Conservation (phyloP, 2,329 filamentous ascomycete genomes). For the Alternaria longipes region DNA sequence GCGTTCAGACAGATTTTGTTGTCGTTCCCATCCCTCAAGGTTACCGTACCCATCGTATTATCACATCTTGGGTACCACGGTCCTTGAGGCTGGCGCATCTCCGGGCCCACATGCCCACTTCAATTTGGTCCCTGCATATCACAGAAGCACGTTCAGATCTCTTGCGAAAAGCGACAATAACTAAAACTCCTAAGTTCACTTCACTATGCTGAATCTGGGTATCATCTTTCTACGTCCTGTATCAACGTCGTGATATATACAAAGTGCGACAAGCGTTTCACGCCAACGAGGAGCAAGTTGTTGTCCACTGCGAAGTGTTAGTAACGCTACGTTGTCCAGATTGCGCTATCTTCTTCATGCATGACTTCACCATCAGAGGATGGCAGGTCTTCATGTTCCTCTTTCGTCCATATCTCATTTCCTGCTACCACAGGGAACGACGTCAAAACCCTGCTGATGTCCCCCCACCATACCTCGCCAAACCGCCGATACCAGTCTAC, state of each 20-base stretch:
- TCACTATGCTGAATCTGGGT: slow-evolving; percentile 3
- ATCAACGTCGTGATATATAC: background rate
- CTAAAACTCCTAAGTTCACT: background rate
- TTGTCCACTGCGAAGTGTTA: background rate
- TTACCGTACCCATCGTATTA: background rate
- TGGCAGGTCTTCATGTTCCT: slow-evolving; percentile 50
- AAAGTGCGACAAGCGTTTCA: background rate
- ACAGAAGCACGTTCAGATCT: slow-evolving; percentile 5
- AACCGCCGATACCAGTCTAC: slow-evolving; percentile 53
- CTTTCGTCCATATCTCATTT: slow-evolving; percentile 53
- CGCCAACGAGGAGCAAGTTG: background rate
- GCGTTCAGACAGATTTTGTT: background rate
- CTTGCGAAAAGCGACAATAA: background rate
- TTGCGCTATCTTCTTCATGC: slow-evolving; percentile 19
- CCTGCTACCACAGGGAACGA: slow-evolving; percentile 52
- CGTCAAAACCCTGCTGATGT: slow-evolving; percentile 51
- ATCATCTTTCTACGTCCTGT: slow-evolving; percentile 19
- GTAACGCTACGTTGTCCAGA: slow-evolving; percentile 34
- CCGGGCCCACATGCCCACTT: slow-evolving; percentile 3
- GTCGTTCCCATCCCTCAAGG: background rate
- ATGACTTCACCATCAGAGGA: slow-evolving; percentile 42
- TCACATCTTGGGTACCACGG: background rate
- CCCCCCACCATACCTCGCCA: slow-evolving; percentile 54
- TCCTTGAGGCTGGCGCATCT: slow-evolving; percentile 5
- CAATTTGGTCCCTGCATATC: slow-evolving; percentile 35